Conservation (phyloP, 2,329 filamentous ascomycete species). For the Phialemonium atrogriseum region DNA sequence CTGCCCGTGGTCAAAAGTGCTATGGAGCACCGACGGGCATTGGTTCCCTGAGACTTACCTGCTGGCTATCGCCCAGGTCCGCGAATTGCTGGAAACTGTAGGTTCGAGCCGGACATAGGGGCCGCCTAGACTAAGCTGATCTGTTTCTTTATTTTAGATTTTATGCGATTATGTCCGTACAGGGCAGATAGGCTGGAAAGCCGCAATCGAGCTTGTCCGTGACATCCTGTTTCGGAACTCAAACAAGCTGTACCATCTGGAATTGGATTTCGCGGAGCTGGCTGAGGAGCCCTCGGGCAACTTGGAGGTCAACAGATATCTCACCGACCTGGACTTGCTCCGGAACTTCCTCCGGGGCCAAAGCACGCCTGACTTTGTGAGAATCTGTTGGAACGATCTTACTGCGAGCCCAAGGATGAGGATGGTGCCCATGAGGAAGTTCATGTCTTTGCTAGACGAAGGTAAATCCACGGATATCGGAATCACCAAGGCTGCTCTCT, state of each 20-base stretch:
- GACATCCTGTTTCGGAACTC: slow-evolving; percentile 71
- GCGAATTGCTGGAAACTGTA: slow-evolving; percentile 61
- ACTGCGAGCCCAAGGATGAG: slow-evolving; percentile 61
- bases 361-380: slow-evolving; percentile 53
- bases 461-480: slow-evolving; percentile 40
- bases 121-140: background rate
- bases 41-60: slow-evolving; percentile 73
- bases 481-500: slow-evolving; percentile 56
- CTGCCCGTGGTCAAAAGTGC: slow-evolving; percentile 63
- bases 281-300: slow-evolving; percentile 13
- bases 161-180: slow-evolving; percentile 59
- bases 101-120: slow-evolving; percentile 9
- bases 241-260: slow-evolving; percentile 63
- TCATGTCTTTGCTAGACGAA: slow-evolving; percentile 37
- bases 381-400: slow-evolving; percentile 72
- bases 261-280: slow-evolving; percentile 30
- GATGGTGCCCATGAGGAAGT: slow-evolving; percentile 56
- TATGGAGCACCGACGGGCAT: slow-evolving; percentile 77
- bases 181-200: slow-evolving; percentile 48
- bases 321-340: slow-evolving; percentile 23
- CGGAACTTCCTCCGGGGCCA: slow-evolving; percentile 47
- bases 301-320: slow-evolving; percentile 14
- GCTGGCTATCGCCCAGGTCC: slow-evolving; percentile 63
- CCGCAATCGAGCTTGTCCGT: slow-evolving; percentile 56
- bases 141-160: slow-evolving; percentile 36